A percentile compares a stretch with the other conserved stretches of the same genome.
Conservation (phyloP, 1,139 yeast species). For the Casaregolazyma suthepensis region DNA sequence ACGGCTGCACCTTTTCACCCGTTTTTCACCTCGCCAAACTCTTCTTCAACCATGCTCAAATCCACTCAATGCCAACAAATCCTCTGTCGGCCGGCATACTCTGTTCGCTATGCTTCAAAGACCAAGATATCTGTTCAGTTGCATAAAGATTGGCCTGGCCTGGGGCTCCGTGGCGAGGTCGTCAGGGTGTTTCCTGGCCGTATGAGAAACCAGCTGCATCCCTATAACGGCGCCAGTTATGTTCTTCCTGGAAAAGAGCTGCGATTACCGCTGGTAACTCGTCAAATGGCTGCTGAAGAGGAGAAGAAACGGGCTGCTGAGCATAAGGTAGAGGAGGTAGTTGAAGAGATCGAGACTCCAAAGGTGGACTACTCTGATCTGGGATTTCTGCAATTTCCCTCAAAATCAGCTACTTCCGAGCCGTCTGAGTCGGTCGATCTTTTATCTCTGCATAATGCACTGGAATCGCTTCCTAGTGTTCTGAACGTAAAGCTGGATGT, state of each 20-base stretch:
- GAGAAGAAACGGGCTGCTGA: constrained; percentile 11
- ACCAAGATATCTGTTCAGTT: constrained; percentile 52
- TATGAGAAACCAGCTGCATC: constrained; percentile 76
- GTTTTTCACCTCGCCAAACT: constrained; percentile 2
- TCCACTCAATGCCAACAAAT: not conserved
- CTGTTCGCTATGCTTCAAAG: constrained; percentile 39
- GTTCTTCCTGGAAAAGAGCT: constrained; percentile 50
- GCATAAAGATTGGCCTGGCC: constrained; percentile 53
- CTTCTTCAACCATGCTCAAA: constrained; percentile 3
- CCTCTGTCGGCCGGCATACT: not conserved
- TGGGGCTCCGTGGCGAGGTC: constrained; percentile 65
- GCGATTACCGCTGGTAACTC: constrained; percentile 45
- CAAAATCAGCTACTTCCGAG: constrained; percentile 10
- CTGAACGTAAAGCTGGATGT: constrained; percentile 15
- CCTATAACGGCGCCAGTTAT: constrained; percentile 66
- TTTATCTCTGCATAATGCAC: constrained; percentile 19
- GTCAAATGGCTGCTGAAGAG: constrained; percentile 8
- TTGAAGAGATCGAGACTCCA: not conserved
- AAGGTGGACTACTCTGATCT: constrained; percentile 9
- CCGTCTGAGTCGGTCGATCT: constrained; percentile 9
- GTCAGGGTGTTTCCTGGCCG: constrained; percentile 71
- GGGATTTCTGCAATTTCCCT: constrained; percentile 12
- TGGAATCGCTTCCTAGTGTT: constrained; percentile 22
- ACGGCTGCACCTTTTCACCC: not conserved
- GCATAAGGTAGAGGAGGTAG: constrained; percentile 8